Base-by-base conservation (phyloP, 371 early-diverging fungal genomes). In the Catenaria anguillulae region DNA sequence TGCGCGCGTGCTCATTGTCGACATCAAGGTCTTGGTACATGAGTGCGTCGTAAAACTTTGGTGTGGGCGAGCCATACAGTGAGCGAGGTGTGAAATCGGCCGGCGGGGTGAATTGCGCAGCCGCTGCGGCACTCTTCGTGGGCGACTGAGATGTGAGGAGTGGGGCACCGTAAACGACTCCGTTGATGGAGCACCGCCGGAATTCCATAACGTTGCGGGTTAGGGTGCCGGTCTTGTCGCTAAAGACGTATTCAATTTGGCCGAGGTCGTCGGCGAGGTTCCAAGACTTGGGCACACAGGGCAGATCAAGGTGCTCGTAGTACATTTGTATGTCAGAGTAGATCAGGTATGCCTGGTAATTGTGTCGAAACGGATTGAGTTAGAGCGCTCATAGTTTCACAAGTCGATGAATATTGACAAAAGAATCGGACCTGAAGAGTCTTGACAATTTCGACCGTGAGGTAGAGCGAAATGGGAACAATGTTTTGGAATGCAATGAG, bases 161-260 rank as follows among this genome's bases (percentile, higher is more conserved):
- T 8, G 15, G 76, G 69, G 61, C 73, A 61, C 90, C 90, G 63
- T 90, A 92, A 0, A 86, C 77, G 40, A 80, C 72, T 40, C 40
- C 48, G 48, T 12, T 19, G 24, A 19, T 19, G n/a, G 12, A 19
- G 55, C 36, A 40, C 2, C 1, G 61, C 19, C 26, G 17, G 26
- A 12, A 60, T 40, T 40, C 40, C 98, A 97, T 97, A 63, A 87
- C 83, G 70, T 97, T 97, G 67, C 89, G 87, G 0, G 98, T 97
- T 61, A 97, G 74, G 5, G 98, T 97, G 45, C 98, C 98, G 17
- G 98, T 97, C 75, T 90, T 89, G 68, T 88, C 90, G 21, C 86
- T 86, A 62, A 90, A 89, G 24, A 89, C 84, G 70, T 84, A 90
- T 65, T 87, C 85, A 60, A 88, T 82, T 71, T 91, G 90, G 13